Base-by-base conservation (phyloP, 2,329 filamentous ascomycete species). In the Alternaria postmessia region DNA sequence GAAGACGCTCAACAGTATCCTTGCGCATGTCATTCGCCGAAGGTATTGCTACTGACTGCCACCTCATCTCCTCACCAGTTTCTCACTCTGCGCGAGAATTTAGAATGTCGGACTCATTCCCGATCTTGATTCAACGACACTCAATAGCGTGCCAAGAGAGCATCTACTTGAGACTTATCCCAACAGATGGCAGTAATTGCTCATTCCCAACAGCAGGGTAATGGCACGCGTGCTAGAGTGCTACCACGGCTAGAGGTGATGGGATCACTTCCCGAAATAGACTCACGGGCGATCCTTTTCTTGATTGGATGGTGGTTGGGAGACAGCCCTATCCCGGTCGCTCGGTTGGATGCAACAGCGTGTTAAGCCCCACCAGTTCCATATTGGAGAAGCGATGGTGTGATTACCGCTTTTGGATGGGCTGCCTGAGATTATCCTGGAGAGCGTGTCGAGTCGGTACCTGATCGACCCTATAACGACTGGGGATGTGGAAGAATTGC, bases 311-410 rank as follows among this genome's bases (percentile, higher is more conserved):
- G 59, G 57, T 66, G 54, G 59, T 49, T 54, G 47, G 51, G 55
- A 57, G 48, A 55, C 59, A 53, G 62, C 56, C 66, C 52, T 66
- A 66, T 72, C 69, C 73, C 66, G 58, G 68, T 62, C 59, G 54
- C 59, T 70, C 69, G 72, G 71, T 67, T 72, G 70, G 60, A 66
- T 67, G 69, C 64, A 73, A 53, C 64, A 44, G 61, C 55, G 57
- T 51, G 52, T 51, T 57, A 53, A 61, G 68, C 63, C 63, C 68
- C 65, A 69, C 67, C 57, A 53, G 65, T 70, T 69, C 68, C 61
- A 65, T 64, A 48, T 62, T 56, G 68, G 61, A 64, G 59, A 53
- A 20, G 54, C 53, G 36, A 59, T 56, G 56, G 36, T 46, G 57
- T 48, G 44, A 48, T 59, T 67, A 51, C 65, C 61, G 54, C 49